Percentiles rank a stretch among this genome's conserved stretches.
Conservation (phyloP, 768 basidiomycete species). For the Tylopilus rubrobrunneus region DNA sequence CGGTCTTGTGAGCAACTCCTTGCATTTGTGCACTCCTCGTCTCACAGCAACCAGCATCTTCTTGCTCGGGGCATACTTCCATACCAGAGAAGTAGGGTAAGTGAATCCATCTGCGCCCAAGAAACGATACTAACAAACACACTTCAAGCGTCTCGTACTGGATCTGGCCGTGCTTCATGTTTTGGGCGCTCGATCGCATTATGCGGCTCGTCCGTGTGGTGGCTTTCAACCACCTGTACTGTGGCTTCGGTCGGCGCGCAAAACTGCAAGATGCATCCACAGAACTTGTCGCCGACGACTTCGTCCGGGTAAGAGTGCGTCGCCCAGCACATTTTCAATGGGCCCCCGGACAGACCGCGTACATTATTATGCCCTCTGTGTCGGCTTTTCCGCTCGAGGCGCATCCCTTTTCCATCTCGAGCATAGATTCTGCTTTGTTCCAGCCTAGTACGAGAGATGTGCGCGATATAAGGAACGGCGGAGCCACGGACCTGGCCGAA, state of each 20-base stretch:
- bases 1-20: constrained; percentile 35
- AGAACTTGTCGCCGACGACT: constrained; percentile 42
- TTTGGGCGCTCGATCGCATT: constrained; percentile 45
- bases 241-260: constrained; percentile 26
- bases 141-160: constrained; percentile 18
- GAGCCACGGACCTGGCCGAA: not conserved
- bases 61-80: constrained; percentile 40
- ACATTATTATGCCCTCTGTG: constrained; percentile 46
- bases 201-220: constrained; percentile 45
- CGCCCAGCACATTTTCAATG: constrained; percentile 48
- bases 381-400: constrained; percentile 45
- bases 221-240: constrained; percentile 40
- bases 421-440: constrained; percentile 29
- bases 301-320: constrained; percentile 44
- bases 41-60: constrained; percentile 25
- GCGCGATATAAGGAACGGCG: not conserved
- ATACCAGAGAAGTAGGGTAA: constrained; percentile 26
- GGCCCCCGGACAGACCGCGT: constrained; percentile 53
- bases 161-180: constrained; percentile 30
- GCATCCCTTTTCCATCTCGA: constrained; percentile 63
- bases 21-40: not conserved
- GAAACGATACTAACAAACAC: not conserved
- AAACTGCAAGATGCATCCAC: constrained; percentile 34
- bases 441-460: not conserved
- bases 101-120: not conserved